Conservation (phyloP, 129 eudicot genomes). For the Artemisia argyi region DNA sequence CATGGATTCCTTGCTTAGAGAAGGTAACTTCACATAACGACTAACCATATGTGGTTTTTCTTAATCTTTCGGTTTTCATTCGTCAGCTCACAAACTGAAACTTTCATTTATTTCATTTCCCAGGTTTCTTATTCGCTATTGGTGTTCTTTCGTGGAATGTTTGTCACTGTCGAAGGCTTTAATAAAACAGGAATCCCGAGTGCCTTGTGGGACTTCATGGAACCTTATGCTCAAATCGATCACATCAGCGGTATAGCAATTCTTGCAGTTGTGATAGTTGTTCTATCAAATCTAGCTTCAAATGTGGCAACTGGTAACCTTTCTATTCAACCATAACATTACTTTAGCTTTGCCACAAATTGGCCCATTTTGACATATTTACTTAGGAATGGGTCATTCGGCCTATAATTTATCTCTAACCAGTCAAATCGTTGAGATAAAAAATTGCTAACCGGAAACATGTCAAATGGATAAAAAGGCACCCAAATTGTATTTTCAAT, state of each 20-base stretch:
- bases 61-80: not conserved
- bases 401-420: not conserved
- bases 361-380: not conserved
- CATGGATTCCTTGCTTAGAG: slow-evolving; percentile 38
- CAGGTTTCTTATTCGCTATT: slow-evolving; percentile 91
- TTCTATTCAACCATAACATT: not conserved
- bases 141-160: slow-evolving; percentile 95
- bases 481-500: no score
- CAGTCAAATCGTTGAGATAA: no score
- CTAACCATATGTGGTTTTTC: not conserved
- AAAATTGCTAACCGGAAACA: no score
- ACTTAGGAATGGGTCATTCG: not conserved
- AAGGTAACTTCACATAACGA: slow-evolving; percentile 45
- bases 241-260: slow-evolving; percentile 53
- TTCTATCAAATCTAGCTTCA: slow-evolving; percentile 88
- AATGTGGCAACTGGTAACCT: slow-evolving; percentile 83
- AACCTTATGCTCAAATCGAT: slow-evolving; percentile 73
- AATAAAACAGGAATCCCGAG: slow-evolving; percentile 91
- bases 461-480: no score
- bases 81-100: not conserved
- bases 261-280: slow-evolving; percentile 66
- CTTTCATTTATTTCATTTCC: slow-evolving; percentile 3
- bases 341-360: not conserved
- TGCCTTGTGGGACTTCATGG: slow-evolving; percentile 77
- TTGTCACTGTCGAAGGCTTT: slow-evolving; percentile 85